Evolutionary conservation across 2,329 filamentous ascomycete species (phyloP), one percentile per base, ranked within the genome.

Genomic region (Penicillium sp.): DNA sequence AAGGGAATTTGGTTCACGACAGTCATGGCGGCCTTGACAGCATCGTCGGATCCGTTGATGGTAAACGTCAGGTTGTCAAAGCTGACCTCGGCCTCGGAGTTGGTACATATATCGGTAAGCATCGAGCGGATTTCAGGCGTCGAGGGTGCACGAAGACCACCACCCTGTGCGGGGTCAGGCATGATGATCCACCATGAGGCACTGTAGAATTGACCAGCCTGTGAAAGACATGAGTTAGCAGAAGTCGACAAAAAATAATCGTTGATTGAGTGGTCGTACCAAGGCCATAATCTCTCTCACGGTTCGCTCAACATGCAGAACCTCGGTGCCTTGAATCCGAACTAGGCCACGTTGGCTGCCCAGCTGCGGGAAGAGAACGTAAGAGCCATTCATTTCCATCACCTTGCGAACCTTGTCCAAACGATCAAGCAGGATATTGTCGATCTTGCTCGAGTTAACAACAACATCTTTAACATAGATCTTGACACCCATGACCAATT

Each of bases 401-500:
- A 99, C 96, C 79, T 96, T 97, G 67, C 92, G 90, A 52, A 99
- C 91, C 74, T 97, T 97, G 74, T 97, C 93, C 64, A 97, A 80
- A 21, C 94, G 88, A 63, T 89, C 89, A 29, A 97, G 84, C 52
- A 99, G 74, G 62, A 99, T 93, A 69, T 88, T 95, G 73, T 99
- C 94, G 57, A 97, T 91, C 77, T 99, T 99, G 70, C 89, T 89
- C 26, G 90, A 84, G 41, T 92, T 89, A 53, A 99, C 88, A 59
- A 89, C 85, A 36, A 96, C 91, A 68, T 97, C 92, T 75, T 99
- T 99, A 67, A 96, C 87, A 63, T 87, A 92, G 30, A 92, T 84
- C 66, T 94, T 90, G 36, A 90, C 90, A 23, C 86, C 85, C 65
- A 85, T 81, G 26, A 95, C 88, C 32, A 96, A 79, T 60, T 97